Conservation (phyloP, 352 stramenopile species). For the Globisporangium splendens region DNA sequence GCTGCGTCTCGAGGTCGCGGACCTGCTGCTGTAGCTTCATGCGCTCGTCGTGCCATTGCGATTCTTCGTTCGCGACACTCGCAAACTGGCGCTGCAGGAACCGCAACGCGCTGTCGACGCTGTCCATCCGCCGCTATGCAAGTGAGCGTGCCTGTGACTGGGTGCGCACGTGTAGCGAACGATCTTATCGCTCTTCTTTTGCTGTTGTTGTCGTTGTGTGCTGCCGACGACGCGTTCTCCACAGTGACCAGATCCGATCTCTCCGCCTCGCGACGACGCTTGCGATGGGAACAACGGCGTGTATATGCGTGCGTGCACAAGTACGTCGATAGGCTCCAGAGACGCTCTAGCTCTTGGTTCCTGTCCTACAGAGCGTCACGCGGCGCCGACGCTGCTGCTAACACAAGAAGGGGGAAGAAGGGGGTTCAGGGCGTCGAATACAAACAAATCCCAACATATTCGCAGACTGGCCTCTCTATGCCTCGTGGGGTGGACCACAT, state of each 20-base stretch:
- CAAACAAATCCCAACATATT: constrained; percentile 1
- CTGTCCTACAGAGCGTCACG: neutral
- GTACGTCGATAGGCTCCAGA: neutral
- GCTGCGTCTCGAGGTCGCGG: constrained; percentile 74
- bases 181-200: no score
- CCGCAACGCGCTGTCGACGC: constrained; percentile 79
- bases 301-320: neutral
- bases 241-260: neutral
- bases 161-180: no score
- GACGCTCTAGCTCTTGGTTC: neutral
- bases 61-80: constrained; percentile 73
- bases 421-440: neutral
- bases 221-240: neutral
- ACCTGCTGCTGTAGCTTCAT: constrained; percentile 70
- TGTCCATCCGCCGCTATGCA: constrained; percentile 51
- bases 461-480: neutral
- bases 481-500: neutral
- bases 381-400: no score
- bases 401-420: no score
- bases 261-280: neutral
- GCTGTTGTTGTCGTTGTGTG: neutral
- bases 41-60: constrained; percentile 74
- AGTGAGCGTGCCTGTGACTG: no score
- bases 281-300: neutral
- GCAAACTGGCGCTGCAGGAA: constrained; percentile 85